A percentile compares a stretch with the other conserved stretches of the same genome.
These are phyloP conservation scores for Aspergillus tanneri DNA, from an alignment of 2,329 filamentous ascomycete genomes.

Conservation along the genomic window DNA sequence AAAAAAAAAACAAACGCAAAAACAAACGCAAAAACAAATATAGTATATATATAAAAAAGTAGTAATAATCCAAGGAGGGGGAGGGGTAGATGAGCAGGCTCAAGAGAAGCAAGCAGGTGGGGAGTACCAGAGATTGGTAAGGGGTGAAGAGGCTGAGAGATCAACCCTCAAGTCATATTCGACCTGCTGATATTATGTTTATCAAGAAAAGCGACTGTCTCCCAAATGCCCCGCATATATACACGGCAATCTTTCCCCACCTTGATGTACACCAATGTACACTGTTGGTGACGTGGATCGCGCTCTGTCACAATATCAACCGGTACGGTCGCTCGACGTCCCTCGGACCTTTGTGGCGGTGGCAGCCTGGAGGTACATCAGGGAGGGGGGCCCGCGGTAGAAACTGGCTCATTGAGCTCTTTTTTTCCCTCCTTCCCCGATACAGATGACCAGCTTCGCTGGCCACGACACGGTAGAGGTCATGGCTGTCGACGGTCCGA, in stretches of 20 bases:
- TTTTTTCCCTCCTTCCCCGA: conserved; percentile 8
- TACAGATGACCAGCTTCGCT: conserved; percentile 18
- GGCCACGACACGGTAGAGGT: conserved; percentile 17
- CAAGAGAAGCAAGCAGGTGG: conserved; percentile 17
- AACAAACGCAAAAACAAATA: no score
- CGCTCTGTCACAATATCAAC: conserved; percentile 31
- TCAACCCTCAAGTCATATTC: conserved; percentile 16
- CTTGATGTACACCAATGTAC: conserved; percentile 20
- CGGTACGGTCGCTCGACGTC: conserved; percentile 26
- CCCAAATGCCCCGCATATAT: conserved; percentile 28
- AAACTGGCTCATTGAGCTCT: conserved; percentile 13
- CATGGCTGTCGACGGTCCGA: conserved; percentile 29
- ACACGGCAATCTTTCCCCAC: conserved; percentile 22
- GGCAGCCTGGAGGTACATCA: conserved; percentile 25
- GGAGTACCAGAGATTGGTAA: conserved; percentile 17
- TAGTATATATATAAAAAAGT: background rate
- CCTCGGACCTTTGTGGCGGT: conserved; percentile 27
- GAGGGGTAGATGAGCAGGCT: conserved; percentile 16
- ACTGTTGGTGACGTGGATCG: conserved; percentile 33
- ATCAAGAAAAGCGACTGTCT: conserved; percentile 16
- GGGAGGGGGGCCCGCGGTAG: conserved; percentile 9
- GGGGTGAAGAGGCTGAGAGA: conserved; percentile 19
- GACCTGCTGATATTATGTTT: conserved; percentile 30
- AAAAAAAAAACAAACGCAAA: background rate
- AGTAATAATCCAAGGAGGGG: conserved; percentile 11